These are phyloP conservation scores for Phyllachora maydis DNA, from an alignment of 2,329 filamentous ascomycete species.

Conservation along the genomic window DNA sequence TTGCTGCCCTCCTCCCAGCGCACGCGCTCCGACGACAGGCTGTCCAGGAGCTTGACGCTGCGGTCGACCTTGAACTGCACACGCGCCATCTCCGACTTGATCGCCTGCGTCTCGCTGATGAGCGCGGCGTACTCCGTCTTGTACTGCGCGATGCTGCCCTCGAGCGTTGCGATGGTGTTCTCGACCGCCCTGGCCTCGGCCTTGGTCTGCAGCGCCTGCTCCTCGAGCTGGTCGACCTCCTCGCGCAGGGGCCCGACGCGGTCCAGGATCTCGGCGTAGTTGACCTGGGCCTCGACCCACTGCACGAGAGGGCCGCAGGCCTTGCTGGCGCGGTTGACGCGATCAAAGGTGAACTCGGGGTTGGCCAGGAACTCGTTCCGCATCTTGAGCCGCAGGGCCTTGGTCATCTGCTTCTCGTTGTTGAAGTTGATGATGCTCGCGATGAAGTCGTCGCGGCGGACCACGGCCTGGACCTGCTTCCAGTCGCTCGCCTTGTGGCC, in stretches of 20 bases:
- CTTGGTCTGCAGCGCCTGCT: conserved; percentile 78
- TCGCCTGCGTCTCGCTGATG: conserved; percentile 91
- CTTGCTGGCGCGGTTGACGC: conserved; percentile 88
- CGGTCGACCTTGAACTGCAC: conserved; percentile 97
- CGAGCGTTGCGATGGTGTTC: conserved; percentile 64
- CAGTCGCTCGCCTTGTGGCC: conserved; percentile 80
- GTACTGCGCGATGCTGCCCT: conserved; percentile 83
- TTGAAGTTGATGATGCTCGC: conserved; percentile 94
- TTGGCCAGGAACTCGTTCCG: conserved; percentile 79
- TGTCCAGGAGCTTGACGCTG: conserved; percentile 84
- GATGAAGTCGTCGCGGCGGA: conserved; percentile 91
- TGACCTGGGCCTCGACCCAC: conserved; percentile 93
- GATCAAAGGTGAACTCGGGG: conserved; percentile 89
- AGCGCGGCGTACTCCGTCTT: conserved; percentile 90
- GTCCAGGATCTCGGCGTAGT: conserved; percentile 93
- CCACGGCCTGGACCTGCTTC: conserved; percentile 76
- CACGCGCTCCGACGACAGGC: conserved; percentile 76
- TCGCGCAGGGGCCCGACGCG: conserved; percentile 80
- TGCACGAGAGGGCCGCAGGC: conserved; percentile 92
- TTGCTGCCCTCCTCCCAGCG: conserved; percentile 96
- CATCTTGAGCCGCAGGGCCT: conserved; percentile 66
- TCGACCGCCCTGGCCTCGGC: conserved; percentile 84
- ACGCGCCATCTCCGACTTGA: conserved; percentile 90
- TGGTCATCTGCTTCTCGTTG: conserved; percentile 90
- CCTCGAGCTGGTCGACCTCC: conserved; percentile 73